Evolutionary conservation across 1,139 yeast genomes (phyloP).

Genomic region (Taphrina flavorubra): DNA sequence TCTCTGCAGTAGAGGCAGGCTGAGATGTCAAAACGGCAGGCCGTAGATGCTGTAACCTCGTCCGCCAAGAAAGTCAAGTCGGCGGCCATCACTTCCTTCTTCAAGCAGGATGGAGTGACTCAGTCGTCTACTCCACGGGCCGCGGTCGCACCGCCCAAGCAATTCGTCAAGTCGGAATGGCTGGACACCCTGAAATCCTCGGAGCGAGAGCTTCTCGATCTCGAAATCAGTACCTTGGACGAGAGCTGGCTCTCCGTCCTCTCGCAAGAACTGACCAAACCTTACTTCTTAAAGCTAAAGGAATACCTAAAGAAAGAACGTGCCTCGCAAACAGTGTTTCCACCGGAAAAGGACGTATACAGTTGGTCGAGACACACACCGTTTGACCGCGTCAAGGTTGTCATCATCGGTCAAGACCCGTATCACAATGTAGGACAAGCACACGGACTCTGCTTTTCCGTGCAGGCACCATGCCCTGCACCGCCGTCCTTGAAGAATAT

Average conservation of each 20-base stretch:
- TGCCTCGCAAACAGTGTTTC: conserved; percentile 64
- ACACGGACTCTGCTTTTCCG: conserved; percentile 94
- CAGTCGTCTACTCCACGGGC: conserved; percentile 18
- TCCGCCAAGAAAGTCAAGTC: conserved; percentile 35
- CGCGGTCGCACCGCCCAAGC: background rate
- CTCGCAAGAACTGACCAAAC: conserved; percentile 76
- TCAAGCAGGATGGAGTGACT: conserved; percentile 30
- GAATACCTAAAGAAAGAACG: conserved; percentile 58
- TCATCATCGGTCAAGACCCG: conserved; percentile 94
- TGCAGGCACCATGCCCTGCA: conserved; percentile 76
- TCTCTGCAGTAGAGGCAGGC: background rate
- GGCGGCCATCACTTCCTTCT: conserved; percentile 38
- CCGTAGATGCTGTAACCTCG: conserved; percentile 15
- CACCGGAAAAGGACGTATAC: conserved; percentile 76
- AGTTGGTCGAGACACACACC: conserved; percentile 94
- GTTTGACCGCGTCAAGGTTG: conserved; percentile 70
- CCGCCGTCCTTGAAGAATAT: conserved; percentile 93
- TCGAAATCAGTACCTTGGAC: conserved; percentile 75
- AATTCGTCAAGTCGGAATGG: conserved; percentile 33
- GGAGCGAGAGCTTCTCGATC: conserved; percentile 44
- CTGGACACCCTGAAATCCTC: conserved; percentile 6
- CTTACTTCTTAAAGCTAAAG: conserved; percentile 80
- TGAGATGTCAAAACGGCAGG: conserved; percentile 30
- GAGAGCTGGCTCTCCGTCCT: conserved; percentile 77
- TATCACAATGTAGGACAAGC: conserved; percentile 93